Evolutionary conservation across 1,139 yeast species (phyloP).

Genomic region (Geotrichum candidum): DNA sequence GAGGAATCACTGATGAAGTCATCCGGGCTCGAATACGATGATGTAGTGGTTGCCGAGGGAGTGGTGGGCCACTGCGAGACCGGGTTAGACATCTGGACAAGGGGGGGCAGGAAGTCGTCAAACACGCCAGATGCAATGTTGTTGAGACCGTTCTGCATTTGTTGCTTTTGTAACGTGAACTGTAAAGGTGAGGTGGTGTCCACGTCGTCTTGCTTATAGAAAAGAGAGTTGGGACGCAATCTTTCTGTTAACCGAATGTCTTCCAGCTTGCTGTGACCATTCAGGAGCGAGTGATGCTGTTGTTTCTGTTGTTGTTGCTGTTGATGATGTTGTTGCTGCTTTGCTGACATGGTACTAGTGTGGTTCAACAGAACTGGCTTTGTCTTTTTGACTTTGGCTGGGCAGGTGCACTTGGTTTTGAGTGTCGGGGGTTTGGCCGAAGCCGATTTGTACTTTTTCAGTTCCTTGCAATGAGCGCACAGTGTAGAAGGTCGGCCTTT

Average conservation of each 20-base stretch:
- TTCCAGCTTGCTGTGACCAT: not conserved
- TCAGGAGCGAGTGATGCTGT: not conserved
- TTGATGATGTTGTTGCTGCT: not conserved
- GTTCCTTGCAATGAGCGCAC: slow-evolving; percentile 79
- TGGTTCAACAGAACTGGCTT: not conserved
- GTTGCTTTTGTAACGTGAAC: not conserved
- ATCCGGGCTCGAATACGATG: not conserved
- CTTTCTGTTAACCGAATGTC: not conserved
- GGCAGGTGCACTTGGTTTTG: slow-evolving; percentile 44
- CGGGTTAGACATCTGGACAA: not conserved
- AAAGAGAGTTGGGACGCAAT: not conserved
- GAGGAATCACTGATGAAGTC: not conserved
- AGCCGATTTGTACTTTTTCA: slow-evolving; percentile 62
- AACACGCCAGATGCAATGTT: not conserved
- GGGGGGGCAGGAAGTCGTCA: not conserved
- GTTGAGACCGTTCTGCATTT: not conserved
- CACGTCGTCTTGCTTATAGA: not conserved
- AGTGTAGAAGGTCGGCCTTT: slow-evolving; percentile 95
- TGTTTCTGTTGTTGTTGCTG: slow-evolving; percentile 2
- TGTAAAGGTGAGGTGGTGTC: not conserved
- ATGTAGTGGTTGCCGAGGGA: not conserved
- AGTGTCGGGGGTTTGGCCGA: slow-evolving; percentile 64
- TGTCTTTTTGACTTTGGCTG: slow-evolving; percentile 47
- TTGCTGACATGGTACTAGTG: slow-evolving; percentile 4
- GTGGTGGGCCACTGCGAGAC: not conserved